Evolutionary conservation across 495 filamentous ascomycete species (phyloP).

Genomic region (Xanthoparmelia taractica): DNA sequence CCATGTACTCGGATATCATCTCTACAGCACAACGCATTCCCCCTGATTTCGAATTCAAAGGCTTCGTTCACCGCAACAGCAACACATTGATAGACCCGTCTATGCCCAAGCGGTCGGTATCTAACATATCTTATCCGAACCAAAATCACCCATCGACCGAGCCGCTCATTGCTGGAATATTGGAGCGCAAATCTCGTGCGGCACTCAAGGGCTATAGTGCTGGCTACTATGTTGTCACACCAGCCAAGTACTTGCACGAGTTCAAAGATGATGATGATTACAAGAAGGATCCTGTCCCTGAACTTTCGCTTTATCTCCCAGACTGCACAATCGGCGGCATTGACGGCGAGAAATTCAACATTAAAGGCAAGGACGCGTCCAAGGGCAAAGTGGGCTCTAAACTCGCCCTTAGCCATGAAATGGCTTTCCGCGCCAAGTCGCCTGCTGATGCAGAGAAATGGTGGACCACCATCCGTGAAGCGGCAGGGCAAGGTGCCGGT

Average conservation of each 20-base stretch:
- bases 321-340: conserved; percentile 75
- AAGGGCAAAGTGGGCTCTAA: conserved; percentile 53
- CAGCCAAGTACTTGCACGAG: conserved; percentile 80
- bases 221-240: conserved; percentile 83
- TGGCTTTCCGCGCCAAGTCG: conserved; percentile 66
- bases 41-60: conserved; percentile 86
- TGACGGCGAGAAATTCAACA: conserved; percentile 73
- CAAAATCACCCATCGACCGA: conserved; percentile 72
- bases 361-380: conserved; percentile 86
- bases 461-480: conserved; percentile 59
- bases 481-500: conserved; percentile 34
- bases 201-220: conserved; percentile 67
- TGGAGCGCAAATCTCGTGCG: conserved; percentile 80
- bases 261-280: conserved; percentile 90
- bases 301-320: conserved; percentile 84
- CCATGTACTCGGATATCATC: conserved; percentile 77
- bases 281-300: conserved; percentile 70
- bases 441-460: conserved; percentile 70
- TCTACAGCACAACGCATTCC: conserved; percentile 69
- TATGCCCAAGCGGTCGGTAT: conserved; percentile 59
- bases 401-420: conserved; percentile 55
- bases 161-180: conserved; percentile 73
- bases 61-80: conserved; percentile 62
- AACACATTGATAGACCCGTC: conserved; percentile 72
- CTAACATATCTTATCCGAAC: conserved; percentile 75